Conservation (phyloP, 1,284 basidiomycete species). For the Cutaneotrichosporon sp. region DNA sequence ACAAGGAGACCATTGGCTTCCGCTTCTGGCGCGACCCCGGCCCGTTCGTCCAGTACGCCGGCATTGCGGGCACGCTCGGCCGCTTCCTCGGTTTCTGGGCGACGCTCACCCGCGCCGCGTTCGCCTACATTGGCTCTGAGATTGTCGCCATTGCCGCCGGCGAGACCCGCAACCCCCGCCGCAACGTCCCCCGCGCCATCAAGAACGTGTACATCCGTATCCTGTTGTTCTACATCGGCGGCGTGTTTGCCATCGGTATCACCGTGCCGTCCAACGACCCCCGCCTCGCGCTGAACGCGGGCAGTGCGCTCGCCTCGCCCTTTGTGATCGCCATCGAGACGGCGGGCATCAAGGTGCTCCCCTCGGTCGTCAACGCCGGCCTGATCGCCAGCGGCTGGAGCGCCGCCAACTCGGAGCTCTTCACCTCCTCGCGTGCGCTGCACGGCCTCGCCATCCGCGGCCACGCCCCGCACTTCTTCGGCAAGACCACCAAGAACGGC, state of each 20-base stretch:
- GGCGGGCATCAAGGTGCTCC: constrained; percentile 47
- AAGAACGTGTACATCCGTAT: constrained; percentile 74
- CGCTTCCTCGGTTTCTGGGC: constrained; percentile 32
- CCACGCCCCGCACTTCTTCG: constrained; percentile 34
- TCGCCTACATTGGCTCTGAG: constrained; percentile 24
- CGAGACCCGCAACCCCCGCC: constrained; percentile 58
- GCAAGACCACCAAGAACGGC: constrained; percentile 25
- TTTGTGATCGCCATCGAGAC: constrained; percentile 49
- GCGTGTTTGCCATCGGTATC: constrained; percentile 22
- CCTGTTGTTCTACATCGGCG: constrained; percentile 59
- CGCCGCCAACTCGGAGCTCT: constrained; percentile 43
- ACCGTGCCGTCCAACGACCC: constrained; percentile 25
- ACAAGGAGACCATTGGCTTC: constrained; percentile 51
- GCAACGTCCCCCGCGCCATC: constrained; percentile 74
- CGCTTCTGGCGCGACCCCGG: constrained; percentile 55
- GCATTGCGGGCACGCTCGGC: constrained; percentile 47
- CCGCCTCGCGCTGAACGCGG: constrained; percentile 18
- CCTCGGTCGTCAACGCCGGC: constrained; percentile 46
- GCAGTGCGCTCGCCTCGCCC: constrained; percentile 24
- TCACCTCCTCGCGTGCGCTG: constrained; percentile 34
- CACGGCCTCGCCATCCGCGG: constrained; percentile 37
- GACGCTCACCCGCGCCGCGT: constrained; percentile 18
- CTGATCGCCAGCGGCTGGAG: constrained; percentile 49
- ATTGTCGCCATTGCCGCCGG: constrained; percentile 54
- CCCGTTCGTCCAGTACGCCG: constrained; percentile 54